Conservation (phyloP, 495 filamentous ascomycete genomes). For the Thozetella sp. region DNA sequence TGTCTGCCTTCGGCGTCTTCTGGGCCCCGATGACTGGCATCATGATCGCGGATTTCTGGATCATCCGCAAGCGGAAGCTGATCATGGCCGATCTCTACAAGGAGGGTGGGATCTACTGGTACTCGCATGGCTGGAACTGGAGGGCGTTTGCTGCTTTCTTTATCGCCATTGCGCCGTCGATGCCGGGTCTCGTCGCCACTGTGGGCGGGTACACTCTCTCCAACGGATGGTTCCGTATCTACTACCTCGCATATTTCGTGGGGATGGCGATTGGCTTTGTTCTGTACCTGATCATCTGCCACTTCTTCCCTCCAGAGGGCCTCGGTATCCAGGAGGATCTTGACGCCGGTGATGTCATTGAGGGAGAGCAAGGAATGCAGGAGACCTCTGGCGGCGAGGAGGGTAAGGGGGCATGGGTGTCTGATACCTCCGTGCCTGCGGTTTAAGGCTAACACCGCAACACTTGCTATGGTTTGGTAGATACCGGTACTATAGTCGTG, state of each 20-base stretch:
- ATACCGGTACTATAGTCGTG: too few relatives aligned
- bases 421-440: too few relatives aligned
- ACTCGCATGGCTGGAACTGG: background rate
- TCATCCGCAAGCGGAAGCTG: background rate
- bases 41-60: background rate
- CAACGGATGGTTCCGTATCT: background rate
- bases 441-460: too few relatives aligned
- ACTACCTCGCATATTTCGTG: constrained; percentile 4
- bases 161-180: background rate
- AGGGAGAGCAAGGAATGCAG: too few relatives aligned
- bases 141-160: background rate
- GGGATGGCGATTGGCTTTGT: background rate
- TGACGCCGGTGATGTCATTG: background rate
- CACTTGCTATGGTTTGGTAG: too few relatives aligned
- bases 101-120: background rate
- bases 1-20: background rate
- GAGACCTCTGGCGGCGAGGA: too few relatives aligned
- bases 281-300: background rate
- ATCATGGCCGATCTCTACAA: background rate
- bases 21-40: background rate
- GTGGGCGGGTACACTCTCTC: background rate
- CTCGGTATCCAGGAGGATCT: background rate
- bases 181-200: constrained; percentile 4
- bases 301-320: background rate
- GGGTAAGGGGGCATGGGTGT: too few relatives aligned